Percentiles rank a stretch among this genome's conserved stretches.
Evolutionary conservation across 192 early-diverging fungal genomes (phyloP).

Genomic region (Mortierella alpina): DNA sequence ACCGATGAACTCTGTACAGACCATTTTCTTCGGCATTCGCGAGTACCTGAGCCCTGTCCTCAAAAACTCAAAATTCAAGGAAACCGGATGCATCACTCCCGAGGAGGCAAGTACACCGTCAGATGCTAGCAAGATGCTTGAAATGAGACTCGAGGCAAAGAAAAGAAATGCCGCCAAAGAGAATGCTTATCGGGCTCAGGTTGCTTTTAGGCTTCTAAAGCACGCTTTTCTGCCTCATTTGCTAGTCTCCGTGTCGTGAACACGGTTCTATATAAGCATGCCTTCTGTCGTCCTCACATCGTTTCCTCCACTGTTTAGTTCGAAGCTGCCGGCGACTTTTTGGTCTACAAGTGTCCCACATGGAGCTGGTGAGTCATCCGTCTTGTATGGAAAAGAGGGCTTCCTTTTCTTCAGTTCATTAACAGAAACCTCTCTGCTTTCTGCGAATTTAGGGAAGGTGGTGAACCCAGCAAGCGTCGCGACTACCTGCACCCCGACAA

Average conservation of each 20-base stretch:
- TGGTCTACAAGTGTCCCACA: conserved; percentile 98
- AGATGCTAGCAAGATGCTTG: background rate
- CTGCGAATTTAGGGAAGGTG: conserved; percentile 59
- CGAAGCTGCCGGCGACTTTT: conserved; percentile 95
- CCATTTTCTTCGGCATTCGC: conserved; percentile 76
- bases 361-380: conserved; percentile 81
- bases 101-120: conserved; percentile 78
- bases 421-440: background rate
- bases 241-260: no score
- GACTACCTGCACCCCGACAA: conserved; percentile 88
- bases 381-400: background rate
- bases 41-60: conserved; percentile 96
- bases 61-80: conserved; percentile 94
- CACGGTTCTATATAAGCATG: background rate
- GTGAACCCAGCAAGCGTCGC: conserved; percentile 78
- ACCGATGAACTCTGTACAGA: conserved; percentile 68
- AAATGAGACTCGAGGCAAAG: no score
- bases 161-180: no score
- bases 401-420: background rate
- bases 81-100: conserved; percentile 94
- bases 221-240: no score
- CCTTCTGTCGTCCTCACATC: background rate
- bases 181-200: no score
- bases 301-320: conserved; percentile 65
- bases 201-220: no score